Evolutionary conservation across 1,284 basidiomycete species (phyloP), one percentile per base, ranked within the genome.

Genomic region (Cystobasidium sp.): DNA sequence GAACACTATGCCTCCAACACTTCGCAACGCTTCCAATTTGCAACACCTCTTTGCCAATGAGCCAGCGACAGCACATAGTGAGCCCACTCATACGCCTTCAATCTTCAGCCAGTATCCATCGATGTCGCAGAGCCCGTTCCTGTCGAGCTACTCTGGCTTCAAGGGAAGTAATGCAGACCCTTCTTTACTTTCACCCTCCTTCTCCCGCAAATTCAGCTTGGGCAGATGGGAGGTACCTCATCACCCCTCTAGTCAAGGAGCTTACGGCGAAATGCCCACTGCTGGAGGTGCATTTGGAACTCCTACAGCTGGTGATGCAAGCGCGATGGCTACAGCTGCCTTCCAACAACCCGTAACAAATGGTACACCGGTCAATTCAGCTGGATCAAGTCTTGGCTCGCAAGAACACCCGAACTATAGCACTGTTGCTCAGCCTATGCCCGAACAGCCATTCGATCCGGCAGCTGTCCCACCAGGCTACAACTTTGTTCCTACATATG

Each of bases 171-270:
- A 63, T 24, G 69, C 43, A 10, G 49, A 73, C 24, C 31, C 52
- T 10, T 62, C 56, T 20, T 52, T 73, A 3, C 52, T 73, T 4
- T 73, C 70, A 39, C 70, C 70, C 1, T 73, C 70, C 4, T 66
- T 65, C 43, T 44, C 62, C 12, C 62, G 70, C 20, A 73, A 73
- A 37, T 73, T 73, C 52, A 56, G 52, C 31, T 46, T 73, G 6
- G 70, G 70, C 4, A 31, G 70, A 49, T 73, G 70, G 70, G 70
- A 73, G 53, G 58, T 73, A 14, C 70, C 70, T 14, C 62, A 73
- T 31, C 62, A 62, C n/a, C 12, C 49, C 12, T n/a, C 59, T 3
- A 47, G 49, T 9, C 20, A 22, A 37, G n/a, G 43, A 7, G 44
- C 14, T 8, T 9, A 41, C 44, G 6, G 10, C 31, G 20, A 2